Evolutionary conservation across 1,139 yeast species (phyloP).

Genomic region (Suhomyces chickasaworum): DNA sequence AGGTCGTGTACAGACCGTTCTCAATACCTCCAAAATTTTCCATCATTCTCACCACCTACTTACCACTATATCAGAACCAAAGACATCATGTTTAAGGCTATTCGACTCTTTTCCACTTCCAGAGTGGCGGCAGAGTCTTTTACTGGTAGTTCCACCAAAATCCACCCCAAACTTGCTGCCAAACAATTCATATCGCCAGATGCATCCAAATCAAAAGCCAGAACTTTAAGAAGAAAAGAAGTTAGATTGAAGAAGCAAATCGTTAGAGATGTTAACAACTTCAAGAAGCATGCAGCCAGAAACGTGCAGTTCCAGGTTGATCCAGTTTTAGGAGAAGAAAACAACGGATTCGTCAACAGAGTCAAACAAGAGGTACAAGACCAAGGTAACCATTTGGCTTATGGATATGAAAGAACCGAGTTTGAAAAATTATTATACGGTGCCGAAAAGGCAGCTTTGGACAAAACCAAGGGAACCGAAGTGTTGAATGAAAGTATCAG

Average conservation of each 20-base stretch:
- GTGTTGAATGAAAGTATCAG: conserved; percentile 51
- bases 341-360: conserved; percentile 70
- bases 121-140: conserved; percentile 17
- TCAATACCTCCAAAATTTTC: conserved; percentile 9
- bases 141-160: conserved; percentile 14
- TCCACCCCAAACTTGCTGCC: conserved; percentile 36
- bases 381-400: conserved; percentile 61
- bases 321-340: conserved; percentile 77
- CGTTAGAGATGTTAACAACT: conserved; percentile 48
- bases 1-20: conserved; percentile 12
- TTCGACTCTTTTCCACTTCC: conserved; percentile 26
- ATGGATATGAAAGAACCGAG: conserved; percentile 61
- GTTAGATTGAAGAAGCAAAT: conserved; percentile 46
- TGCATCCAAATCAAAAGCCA: conserved; percentile 35
- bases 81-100: conserved; percentile 21
- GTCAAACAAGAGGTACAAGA: conserved; percentile 59
- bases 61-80: not conserved
- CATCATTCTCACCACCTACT: not conserved
- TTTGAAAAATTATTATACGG: conserved; percentile 79
- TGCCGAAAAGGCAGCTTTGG: conserved; percentile 55
- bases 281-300: conserved; percentile 39
- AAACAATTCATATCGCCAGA: conserved; percentile 31
- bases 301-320: conserved; percentile 47
- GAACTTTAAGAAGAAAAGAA: conserved; percentile 44
- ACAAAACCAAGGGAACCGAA: conserved; percentile 30